Percentiles rank a stretch among this genome's conserved stretches.
These are phyloP conservation scores for Arachis monticola DNA, from an alignment of 331 rosid genomes.

Conservation along the genomic window DNA sequence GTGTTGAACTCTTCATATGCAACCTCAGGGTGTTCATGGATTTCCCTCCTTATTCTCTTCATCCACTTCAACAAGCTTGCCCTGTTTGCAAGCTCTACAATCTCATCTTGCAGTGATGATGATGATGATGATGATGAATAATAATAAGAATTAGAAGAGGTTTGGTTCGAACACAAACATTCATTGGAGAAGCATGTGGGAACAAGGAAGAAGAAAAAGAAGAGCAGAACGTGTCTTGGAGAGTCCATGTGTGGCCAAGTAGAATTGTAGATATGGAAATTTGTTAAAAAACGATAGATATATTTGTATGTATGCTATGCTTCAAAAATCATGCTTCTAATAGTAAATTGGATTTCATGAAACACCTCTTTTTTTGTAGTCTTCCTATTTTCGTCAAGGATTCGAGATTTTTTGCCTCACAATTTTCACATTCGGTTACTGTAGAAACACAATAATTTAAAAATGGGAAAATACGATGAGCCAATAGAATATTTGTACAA, in stretches of 20 bases:
- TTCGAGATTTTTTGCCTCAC: too few relatives aligned
- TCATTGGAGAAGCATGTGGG: constrained; percentile 43
- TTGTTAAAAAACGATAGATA: neutral
- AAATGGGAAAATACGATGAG: too few relatives aligned
- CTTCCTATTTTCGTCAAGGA: too few relatives aligned
- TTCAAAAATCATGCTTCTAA: too few relatives aligned
- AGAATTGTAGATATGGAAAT: constrained; percentile 24
- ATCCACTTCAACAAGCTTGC: constrained; percentile 64
- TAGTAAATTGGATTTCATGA: too few relatives aligned
- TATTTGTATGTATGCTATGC: neutral
- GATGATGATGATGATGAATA: constrained; percentile 49
- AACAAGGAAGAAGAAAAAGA: constrained; percentile 46
- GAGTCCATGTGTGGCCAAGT: constrained; percentile 52
- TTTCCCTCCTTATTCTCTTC: constrained; percentile 70
- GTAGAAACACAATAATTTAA: too few relatives aligned
- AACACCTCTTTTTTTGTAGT: too few relatives aligned
- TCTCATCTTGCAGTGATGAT: constrained; percentile 36
- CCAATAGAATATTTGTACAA: too few relatives aligned
- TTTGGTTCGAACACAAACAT: constrained; percentile 24
- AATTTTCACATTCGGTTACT: too few relatives aligned
- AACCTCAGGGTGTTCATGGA: constrained; percentile 87
- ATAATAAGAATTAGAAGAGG: constrained; percentile 22
- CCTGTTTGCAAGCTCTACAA: constrained; percentile 60
- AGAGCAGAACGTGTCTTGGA: constrained; percentile 36
- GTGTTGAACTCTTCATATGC: constrained; percentile 77